These are phyloP conservation scores for Zoysia pacifica DNA, from an alignment of 176 grass and related monocot genomes.

Conservation along the genomic window DNA sequence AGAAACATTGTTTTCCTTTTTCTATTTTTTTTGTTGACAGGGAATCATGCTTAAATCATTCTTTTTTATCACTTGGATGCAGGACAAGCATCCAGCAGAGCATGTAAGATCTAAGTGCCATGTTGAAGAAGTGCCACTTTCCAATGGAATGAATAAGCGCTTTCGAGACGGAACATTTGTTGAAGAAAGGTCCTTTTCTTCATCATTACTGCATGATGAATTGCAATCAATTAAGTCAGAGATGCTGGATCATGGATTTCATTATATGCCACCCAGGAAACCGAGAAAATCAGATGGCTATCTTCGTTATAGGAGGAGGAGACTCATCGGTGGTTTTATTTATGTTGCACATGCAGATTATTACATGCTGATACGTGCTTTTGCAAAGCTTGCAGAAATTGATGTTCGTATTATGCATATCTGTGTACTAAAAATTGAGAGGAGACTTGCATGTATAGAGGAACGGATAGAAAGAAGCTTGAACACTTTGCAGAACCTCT, in stretches of 20 bases:
- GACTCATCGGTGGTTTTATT: constrained; percentile 41
- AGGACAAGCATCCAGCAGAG: constrained; percentile 58
- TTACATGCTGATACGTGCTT: constrained; percentile 75
- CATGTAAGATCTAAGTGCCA: constrained; percentile 17
- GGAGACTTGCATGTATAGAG: constrained; percentile 69
- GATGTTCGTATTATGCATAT: constrained; percentile 72
- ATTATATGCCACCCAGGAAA: constrained; percentile 58
- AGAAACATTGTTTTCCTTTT: too few relatives aligned
- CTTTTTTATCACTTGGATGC: background rate
- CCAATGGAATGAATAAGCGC: constrained; percentile 41
- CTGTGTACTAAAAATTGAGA: constrained; percentile 76
- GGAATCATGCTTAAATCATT: too few relatives aligned
- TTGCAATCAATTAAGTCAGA: constrained; percentile 62
- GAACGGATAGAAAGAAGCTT: constrained; percentile 48
- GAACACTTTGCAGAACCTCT: constrained; percentile 41
- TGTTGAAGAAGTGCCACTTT: constrained; percentile 31
- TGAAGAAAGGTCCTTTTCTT: constrained; percentile 20
- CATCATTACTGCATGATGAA: constrained; percentile 36
- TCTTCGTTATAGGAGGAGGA: constrained; percentile 72
- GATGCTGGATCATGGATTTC: constrained; percentile 78
- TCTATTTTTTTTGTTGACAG: too few relatives aligned
- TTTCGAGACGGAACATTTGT: constrained; percentile 34
- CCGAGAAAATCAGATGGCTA: constrained; percentile 56
- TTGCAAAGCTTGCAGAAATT: constrained; percentile 73
- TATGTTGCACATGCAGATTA: constrained; percentile 85